A percentile compares a stretch with the other conserved stretches of the same genome.
Evolutionary conservation across 1,284 basidiomycete genomes (phyloP).

Genomic region (Boletellus deceptivus): DNA sequence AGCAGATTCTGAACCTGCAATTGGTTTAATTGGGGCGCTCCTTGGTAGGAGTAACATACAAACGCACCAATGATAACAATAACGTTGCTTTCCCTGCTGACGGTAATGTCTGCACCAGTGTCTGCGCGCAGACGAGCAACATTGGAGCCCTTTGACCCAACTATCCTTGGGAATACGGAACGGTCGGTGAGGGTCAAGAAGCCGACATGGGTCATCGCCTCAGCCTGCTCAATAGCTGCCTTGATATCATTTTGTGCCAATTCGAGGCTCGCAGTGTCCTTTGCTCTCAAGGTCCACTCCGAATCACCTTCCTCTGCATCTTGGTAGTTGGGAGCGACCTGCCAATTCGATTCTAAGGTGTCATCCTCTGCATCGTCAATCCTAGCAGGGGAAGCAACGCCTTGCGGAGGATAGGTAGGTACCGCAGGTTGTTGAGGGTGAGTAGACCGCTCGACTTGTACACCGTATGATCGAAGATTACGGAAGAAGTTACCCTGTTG

Average conservation of each 20-base stretch:
- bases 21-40: constrained; percentile 6
- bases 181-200: constrained; percentile 78
- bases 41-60: neutral
- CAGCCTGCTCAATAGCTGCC: constrained; percentile 73
- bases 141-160: constrained; percentile 85
- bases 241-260: constrained; percentile 66
- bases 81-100: constrained; percentile 80
- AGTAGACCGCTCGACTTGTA: constrained; percentile 74
- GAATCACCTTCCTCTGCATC: constrained; percentile 77
- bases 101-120: constrained; percentile 87
- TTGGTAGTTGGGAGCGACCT: constrained; percentile 74
- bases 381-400: constrained; percentile 54
- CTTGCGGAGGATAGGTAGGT: constrained; percentile 54
- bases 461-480: constrained; percentile 71
- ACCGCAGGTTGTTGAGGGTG: constrained; percentile 65
- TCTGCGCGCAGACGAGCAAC: constrained; percentile 81
- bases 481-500: constrained; percentile 88
- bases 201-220: constrained; percentile 71
- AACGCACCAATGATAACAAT: constrained; percentile 80
- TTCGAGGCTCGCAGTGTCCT: constrained; percentile 73
- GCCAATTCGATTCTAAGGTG: constrained; percentile 59
- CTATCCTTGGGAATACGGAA: constrained; percentile 79
- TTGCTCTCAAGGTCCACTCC: constrained; percentile 81
- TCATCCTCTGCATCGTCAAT: constrained; percentile 75
- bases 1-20: constrained; percentile 62